Conservation (phyloP, 202 grass and related monocot species). For the Panicum hallii region DNA sequence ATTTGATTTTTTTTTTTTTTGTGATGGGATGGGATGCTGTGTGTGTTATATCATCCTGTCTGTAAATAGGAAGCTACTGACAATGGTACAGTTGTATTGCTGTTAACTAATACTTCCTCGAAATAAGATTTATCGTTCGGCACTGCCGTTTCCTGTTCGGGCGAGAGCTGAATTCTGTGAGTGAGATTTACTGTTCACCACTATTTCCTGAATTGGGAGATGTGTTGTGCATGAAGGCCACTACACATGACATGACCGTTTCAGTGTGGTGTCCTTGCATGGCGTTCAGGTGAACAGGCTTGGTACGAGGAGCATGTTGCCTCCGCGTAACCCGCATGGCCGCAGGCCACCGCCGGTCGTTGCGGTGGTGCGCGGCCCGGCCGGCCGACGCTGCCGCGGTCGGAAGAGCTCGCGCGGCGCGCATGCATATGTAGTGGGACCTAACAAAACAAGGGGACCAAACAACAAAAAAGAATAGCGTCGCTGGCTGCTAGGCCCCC, state of each 20-base stretch:
- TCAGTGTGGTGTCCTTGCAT: not conserved
- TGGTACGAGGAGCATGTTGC: not conserved
- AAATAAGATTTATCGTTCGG: conserved; percentile 26
- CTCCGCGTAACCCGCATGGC: not conserved
- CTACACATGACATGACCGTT: not conserved
- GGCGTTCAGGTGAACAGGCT: not conserved
- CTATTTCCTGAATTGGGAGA: not conserved
- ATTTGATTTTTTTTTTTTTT: conserved; percentile 27
- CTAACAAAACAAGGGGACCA: not conserved
- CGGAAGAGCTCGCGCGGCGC: too few relatives aligned
- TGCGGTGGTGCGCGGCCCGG: too few relatives aligned
- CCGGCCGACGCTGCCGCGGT: too few relatives aligned
- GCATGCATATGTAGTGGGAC: too few relatives aligned
- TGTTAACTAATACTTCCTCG: conserved; percentile 18
- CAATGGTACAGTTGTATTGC: conserved; percentile 11
- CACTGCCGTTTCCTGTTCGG: not conserved
- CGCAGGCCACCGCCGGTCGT: too few relatives aligned
- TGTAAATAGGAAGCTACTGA: conserved; percentile 42
- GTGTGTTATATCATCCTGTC: not conserved
- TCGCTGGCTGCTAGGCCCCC: not conserved
- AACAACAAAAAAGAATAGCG: not conserved
- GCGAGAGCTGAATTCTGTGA: not conserved
- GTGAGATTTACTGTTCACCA: too few relatives aligned
- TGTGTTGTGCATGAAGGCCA: not conserved
- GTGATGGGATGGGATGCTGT: not conserved